Percentiles rank a stretch among this genome's conserved stretches.
phyloP scores from a whole-genome alignment of 306 rosid genomes.

The Pyrus pyrifolia region DNA sequence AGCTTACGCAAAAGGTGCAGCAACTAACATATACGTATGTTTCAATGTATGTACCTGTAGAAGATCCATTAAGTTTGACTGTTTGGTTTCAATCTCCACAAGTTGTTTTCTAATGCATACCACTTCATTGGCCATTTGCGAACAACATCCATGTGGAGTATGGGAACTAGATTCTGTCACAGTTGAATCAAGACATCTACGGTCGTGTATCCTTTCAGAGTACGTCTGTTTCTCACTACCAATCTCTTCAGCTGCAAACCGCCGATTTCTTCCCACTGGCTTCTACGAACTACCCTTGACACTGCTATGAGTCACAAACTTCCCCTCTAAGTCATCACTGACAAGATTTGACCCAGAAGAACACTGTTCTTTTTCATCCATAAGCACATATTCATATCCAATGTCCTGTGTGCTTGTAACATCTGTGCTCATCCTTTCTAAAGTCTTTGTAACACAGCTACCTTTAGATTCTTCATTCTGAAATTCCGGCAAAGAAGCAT shows the following conservation, averaged over 20 bases:
- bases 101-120: conserved; percentile 64
- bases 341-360: conserved; percentile 59
- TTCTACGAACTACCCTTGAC: conserved; percentile 28
- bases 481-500: no score
- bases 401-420: conserved; percentile 48
- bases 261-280: conserved; percentile 36
- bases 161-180: conserved; percentile 48
- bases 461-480: no score
- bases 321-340: conserved; percentile 39
- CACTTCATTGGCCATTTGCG: conserved; percentile 56
- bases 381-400: conserved; percentile 54
- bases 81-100: conserved; percentile 65
- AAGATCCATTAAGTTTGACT: conserved; percentile 58
- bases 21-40: not conserved
- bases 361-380: conserved; percentile 79
- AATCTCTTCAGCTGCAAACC: conserved; percentile 30
- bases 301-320: conserved; percentile 42
- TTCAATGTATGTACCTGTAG: conserved; percentile 47
- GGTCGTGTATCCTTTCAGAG: conserved; percentile 38
- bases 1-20: not conserved
- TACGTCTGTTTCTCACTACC: conserved; percentile 35
- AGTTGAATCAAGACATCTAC: conserved; percentile 60
- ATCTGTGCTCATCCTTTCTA: conserved; percentile 41
- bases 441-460: no score
- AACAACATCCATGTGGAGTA: conserved; percentile 45